Evolutionary conservation across 139 green algal species (phyloP), one percentile per base, ranked within the genome.

Genomic region (Asterochloris erici): DNA sequence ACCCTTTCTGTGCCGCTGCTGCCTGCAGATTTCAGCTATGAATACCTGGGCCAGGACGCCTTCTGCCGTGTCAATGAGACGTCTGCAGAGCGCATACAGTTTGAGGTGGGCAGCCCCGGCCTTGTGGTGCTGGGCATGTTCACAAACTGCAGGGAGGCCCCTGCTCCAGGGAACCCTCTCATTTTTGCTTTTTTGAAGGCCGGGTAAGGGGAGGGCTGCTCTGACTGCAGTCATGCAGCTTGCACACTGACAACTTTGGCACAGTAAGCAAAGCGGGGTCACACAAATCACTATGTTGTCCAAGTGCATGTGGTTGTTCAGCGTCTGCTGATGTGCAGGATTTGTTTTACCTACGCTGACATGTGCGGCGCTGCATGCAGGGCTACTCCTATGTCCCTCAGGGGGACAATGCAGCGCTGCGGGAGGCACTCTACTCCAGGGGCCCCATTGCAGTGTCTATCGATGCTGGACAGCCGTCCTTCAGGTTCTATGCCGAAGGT

Each of bases 401-500:
- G 9, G 82, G 74, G 19, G 87, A 96, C 85, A 86, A 90, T 9
- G 74, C 69, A 24, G 85, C 87, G 2, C 81, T 94, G 29, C 90
- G 86, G 63, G 88, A 93, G 63, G 90, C 90, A 14, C 17, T 92
- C 0, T 89, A 87, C 81, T 82, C 75, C 0, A 77, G 83, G 0
- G 89, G 89, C 13, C 83, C 86, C 0, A 6, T 92, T 0, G 81
- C 85, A 17, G 79, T 91, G 13, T 86, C 86, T 21, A 70, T 96
- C 6, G 91, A 96, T 74, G 86, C 90, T 81, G 82, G 82, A 13
- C 90, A 90, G 23, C 85, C 90, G 60, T 90, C 85, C 60, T 92
- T 96, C 74, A 82, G 83, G 38, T 94, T 96, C 83, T 93, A 95
- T 24, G 76, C 60, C 14, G 84, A 86, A 21, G 85, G 64, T 82